Conservation (phyloP, 345 rosid species). For the Aquilaria malaccensis region DNA sequence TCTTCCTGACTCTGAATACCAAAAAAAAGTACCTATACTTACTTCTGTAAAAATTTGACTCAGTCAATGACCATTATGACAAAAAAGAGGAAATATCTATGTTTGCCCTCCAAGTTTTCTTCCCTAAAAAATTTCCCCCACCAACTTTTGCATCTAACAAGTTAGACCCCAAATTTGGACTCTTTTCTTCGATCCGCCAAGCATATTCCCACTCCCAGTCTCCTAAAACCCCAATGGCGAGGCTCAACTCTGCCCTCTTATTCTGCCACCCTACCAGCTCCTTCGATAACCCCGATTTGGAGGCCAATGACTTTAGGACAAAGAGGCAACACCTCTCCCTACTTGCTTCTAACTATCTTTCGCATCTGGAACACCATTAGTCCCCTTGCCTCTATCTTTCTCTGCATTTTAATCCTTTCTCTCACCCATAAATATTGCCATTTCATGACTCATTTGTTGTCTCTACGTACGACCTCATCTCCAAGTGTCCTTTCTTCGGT, state of each 20-base stretch:
- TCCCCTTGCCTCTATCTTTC: constrained; percentile 43
- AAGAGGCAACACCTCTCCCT: constrained; percentile 48
- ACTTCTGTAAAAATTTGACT: too few relatives aligned
- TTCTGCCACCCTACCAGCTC: constrained; percentile 39
- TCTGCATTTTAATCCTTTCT: constrained; percentile 20
- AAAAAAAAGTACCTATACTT: too few relatives aligned
- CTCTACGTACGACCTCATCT: constrained; percentile 55
- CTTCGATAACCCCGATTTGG: constrained; percentile 26
- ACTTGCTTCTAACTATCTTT: constrained; percentile 33
- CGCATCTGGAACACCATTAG: constrained; percentile 37
- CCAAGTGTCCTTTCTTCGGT: constrained; percentile 4
- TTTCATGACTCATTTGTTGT: constrained; percentile 43
- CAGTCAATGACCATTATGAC: too few relatives aligned
- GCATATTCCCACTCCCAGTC: constrained; percentile 31
- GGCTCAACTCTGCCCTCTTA: constrained; percentile 52
- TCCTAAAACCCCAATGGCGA: constrained; percentile 24
- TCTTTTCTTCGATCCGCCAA: constrained; percentile 3
- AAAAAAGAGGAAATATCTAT: too few relatives aligned
- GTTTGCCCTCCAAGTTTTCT: too few relatives aligned
- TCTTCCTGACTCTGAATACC: too few relatives aligned
- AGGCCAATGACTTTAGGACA: constrained; percentile 53
- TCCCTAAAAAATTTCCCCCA: too few relatives aligned
- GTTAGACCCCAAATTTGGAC: too few relatives aligned
- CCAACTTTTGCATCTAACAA: too few relatives aligned
- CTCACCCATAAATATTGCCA: constrained; percentile 35